Conservation (phyloP, 768 basidiomycete genomes). For the Steccherinum ochraceum region DNA sequence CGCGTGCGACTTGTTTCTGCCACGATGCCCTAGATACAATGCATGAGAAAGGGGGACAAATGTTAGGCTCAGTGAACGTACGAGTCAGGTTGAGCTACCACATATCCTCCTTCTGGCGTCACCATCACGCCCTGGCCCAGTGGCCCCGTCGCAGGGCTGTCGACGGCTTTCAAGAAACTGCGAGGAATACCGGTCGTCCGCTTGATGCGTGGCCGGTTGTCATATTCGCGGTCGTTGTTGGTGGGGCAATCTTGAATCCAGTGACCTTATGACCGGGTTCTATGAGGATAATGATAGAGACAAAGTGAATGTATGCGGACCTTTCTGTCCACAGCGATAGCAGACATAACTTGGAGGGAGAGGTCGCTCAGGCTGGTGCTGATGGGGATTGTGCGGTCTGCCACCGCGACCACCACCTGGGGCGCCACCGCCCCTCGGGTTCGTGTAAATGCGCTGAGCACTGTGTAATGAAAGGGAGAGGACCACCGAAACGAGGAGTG, state of each 20-base stretch:
- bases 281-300: background rate
- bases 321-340: slow-evolving; percentile 98
- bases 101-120: slow-evolving; percentile 96
- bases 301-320: slow-evolving; percentile 33
- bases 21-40: slow-evolving; percentile 66
- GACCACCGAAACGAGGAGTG: slow-evolving; percentile 16
- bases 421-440: slow-evolving; percentile 61
- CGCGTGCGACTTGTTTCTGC: slow-evolving; percentile 83
- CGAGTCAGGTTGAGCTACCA: slow-evolving; percentile 95
- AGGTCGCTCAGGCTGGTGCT: slow-evolving; percentile 62
- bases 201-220: slow-evolving; percentile 92
- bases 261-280: slow-evolving; percentile 58
- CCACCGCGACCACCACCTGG: slow-evolving; percentile 48
- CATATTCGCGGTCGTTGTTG: slow-evolving; percentile 92
- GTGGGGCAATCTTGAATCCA: slow-evolving; percentile 99
- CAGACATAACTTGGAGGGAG: slow-evolving; percentile 95
- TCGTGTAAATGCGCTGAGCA: slow-evolving; percentile 61
- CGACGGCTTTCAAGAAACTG: slow-evolving; percentile 95
- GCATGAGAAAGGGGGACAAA: background rate
- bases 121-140: slow-evolving; percentile 92
- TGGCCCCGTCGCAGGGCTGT: slow-evolving; percentile 70
- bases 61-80: slow-evolving; percentile 38
- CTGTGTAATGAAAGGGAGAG: slow-evolving; percentile 38
- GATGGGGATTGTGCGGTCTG: slow-evolving; percentile 47
- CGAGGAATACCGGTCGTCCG: slow-evolving; percentile 97